These are phyloP conservation scores for Diaporthe capsici DNA, from an alignment of 2,329 filamentous ascomycete genomes.

Conservation along the genomic window DNA sequence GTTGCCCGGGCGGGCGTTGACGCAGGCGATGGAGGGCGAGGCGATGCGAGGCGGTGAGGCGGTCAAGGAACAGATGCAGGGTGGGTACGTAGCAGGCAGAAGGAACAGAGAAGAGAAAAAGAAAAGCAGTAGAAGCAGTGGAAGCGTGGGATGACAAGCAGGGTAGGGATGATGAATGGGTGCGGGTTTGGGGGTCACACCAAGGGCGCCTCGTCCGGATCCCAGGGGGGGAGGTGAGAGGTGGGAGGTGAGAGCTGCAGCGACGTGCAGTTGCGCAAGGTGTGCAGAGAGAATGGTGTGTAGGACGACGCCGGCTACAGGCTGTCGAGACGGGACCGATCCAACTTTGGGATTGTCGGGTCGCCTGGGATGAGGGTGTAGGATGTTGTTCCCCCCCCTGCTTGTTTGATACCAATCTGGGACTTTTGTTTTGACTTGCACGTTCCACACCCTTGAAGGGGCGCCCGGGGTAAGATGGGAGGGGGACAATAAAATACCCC, in stretches of 20 bases:
- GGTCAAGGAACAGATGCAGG: conserved; percentile 38
- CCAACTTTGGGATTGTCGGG: conserved; percentile 28
- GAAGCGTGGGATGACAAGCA: conserved; percentile 39
- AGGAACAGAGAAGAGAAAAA: background rate
- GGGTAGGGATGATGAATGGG: conserved; percentile 27
- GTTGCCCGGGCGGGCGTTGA: conserved; percentile 26
- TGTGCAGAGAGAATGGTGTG: conserved; percentile 1
- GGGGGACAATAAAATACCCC: background rate
- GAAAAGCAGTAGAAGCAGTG: background rate
- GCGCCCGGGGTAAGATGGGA: background rate
- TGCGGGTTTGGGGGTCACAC: conserved; percentile 24
- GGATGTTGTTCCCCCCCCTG: background rate
- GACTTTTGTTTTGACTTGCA: conserved; percentile 18
- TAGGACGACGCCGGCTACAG: conserved; percentile 23
- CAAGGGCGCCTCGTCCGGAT: background rate
- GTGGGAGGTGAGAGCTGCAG: background rate
- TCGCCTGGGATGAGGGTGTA: background rate
- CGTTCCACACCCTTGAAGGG: conserved; percentile 23
- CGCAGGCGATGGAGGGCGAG: conserved; percentile 39
- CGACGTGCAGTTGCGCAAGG: background rate
- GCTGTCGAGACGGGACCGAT: conserved; percentile 33
- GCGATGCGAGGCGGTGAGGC: conserved; percentile 42
- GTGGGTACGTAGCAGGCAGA: background rate
- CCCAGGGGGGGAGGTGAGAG: background rate
- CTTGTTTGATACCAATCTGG: conserved; percentile 29